Evolutionary conservation across 129 eudicot genomes (phyloP).

Genomic region (Solidago caesia): DNA sequence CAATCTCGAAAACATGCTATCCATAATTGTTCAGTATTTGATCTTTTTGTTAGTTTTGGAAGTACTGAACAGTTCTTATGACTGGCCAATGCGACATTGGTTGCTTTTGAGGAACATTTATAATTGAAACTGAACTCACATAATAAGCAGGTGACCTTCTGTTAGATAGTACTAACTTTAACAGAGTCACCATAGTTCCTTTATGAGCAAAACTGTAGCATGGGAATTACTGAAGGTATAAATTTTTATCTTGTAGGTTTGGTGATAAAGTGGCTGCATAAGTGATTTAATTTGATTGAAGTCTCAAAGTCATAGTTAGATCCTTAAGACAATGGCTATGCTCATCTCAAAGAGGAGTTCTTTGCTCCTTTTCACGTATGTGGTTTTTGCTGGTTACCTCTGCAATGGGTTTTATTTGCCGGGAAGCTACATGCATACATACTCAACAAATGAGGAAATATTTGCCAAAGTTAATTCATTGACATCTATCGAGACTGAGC

Average conservation of each 20-base stretch:
- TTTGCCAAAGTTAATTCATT: conserved; percentile 70
- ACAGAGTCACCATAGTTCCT: neutral
- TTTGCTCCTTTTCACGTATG: conserved; percentile 34
- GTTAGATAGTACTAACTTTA: neutral
- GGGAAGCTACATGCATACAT: conserved; percentile 84
- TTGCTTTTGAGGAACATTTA: conserved; percentile 11
- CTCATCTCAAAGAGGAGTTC: conserved; percentile 42
- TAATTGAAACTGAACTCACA: neutral
- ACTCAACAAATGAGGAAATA: conserved; percentile 55
- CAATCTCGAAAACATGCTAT: neutral
- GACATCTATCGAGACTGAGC: conserved; percentile 80
- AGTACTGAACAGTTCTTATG: neutral
- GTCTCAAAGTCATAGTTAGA: conserved; percentile 14
- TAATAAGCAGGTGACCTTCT: conserved; percentile 2
- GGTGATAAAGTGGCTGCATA: conserved; percentile 25
- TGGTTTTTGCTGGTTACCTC: conserved; percentile 35
- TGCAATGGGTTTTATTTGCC: conserved; percentile 73
- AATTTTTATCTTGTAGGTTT: conserved; percentile 32
- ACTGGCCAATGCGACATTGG: neutral
- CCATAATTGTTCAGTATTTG: neutral
- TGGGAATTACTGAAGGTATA: conserved; percentile 8
- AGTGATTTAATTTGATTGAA: conserved; percentile 27
- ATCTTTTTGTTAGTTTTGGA: conserved; percentile 2
- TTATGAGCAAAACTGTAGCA: conserved; percentile 6
- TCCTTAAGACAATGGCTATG: conserved; percentile 40